Evolutionary conservation across 495 filamentous ascomycete species (phyloP), one percentile per base, ranked within the genome.

Genomic region (Tetracladium setigerum): DNA sequence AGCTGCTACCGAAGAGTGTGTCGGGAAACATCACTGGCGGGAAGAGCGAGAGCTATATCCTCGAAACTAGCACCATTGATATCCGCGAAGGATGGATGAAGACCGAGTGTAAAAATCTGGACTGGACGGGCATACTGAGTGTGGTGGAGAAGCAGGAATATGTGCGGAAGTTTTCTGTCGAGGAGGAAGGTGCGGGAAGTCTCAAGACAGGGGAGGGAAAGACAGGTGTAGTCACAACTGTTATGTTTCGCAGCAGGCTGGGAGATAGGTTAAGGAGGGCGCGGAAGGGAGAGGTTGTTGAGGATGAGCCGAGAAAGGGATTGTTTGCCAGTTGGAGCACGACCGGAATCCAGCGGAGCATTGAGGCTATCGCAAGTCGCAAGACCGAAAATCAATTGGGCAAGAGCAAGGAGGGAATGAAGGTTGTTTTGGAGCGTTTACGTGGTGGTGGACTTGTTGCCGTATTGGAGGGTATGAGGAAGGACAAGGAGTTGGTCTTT

Each of bases 401-500:
- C 45, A 94, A 90, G 60, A 90, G 86, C 61, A 87, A 89, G 55
- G 82, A 96, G 60, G 92, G 94, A 14, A 96, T 99, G 92, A 86
- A 83, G 46, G 79, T 96, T 36, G 91, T 99, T 13, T 72, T 99
- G 18, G 87, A 94, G 64, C 76, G 92, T 31, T 61, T 97, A 52
- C 78, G 92, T 45, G 73, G 71, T 44, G 87, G 89, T 11, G 86
- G 95, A 10, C 78, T 96, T 33, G 84, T 90, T 19, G 87, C 79
- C 15, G 84, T 96, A 14, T 66, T 92, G 35, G 91, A 95, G 62
- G 86, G 86, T 22, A 86, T 91, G 81, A 74, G 84, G 46, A 67
- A 73, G 55, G 87, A 92, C 58, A 67, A 78, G 14, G 78, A 81
- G 48, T 50, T 60, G 13, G 55, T 61, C 8, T 62, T 74, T 43